A percentile compares a stretch with the other conserved stretches of the same genome.
Conservation (phyloP, 192 early-diverging fungal species). For the Coemansia guatemalensis region DNA sequence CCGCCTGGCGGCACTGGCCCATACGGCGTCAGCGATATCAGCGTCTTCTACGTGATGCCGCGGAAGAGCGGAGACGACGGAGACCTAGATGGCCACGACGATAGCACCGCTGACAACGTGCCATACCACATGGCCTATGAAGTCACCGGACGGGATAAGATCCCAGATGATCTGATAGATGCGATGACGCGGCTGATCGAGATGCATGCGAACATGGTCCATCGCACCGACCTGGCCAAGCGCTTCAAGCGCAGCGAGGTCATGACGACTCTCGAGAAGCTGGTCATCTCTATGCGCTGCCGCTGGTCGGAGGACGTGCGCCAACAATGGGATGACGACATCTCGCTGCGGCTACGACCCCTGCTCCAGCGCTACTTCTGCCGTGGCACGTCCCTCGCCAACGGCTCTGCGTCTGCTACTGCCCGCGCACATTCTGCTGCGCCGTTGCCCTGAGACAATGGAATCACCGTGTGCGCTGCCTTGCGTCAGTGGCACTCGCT, state of each 20-base stretch:
- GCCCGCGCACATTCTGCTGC: neutral
- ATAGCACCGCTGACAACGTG: neutral
- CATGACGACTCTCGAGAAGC: slow-evolving; percentile 63
- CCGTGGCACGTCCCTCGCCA: slow-evolving; percentile 12
- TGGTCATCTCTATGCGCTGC: slow-evolving; percentile 58
- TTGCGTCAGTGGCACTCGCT: neutral
- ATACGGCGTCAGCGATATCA: slow-evolving; percentile 49
- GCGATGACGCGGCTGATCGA: slow-evolving; percentile 59
- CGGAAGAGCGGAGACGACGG: neutral
- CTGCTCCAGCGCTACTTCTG: slow-evolving; percentile 37
- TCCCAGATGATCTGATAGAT: slow-evolving; percentile 55
- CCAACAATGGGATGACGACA: slow-evolving; percentile 40
- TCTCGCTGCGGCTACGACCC: slow-evolving; percentile 29
- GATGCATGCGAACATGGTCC: slow-evolving; percentile 55
- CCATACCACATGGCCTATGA: slow-evolving; percentile 26
- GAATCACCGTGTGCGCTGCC: neutral
- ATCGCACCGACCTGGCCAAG: slow-evolving; percentile 61
- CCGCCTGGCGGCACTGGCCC: slow-evolving; percentile 64
- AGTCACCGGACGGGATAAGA: slow-evolving; percentile 50
- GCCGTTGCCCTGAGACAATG: neutral
- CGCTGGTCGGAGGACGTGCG: slow-evolving; percentile 42
- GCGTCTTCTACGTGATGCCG: slow-evolving; percentile 19
- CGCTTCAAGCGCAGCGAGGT: slow-evolving; percentile 55
- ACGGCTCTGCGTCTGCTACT: slow-evolving; percentile 7
- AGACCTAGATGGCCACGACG: slow-evolving; percentile 4